phyloP scores from a whole-genome alignment of 176 grass and related monocot species.

The sorghum (Sorghum bicolor) region Sorghum_bicolor_NCBIv3 NC_012871.2:61560501-61561000 shows the following conservation, averaged over 20 bases:
- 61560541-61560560: not conserved
- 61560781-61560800: no score
- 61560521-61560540: not conserved
- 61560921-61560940: not conserved
- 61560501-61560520: conserved; percentile 19
- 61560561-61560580: conserved; percentile 15
- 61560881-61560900: not conserved
- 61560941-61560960: no score
- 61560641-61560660: not conserved
- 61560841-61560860: not conserved
- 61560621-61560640: conserved; percentile 17
- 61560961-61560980: conserved; percentile 34
- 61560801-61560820: not conserved
- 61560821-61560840: not conserved
- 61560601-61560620: conserved; percentile 26
- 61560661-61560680: not conserved
- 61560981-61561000: conserved; percentile 27
- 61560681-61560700: conserved; percentile 23
- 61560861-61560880: not conserved
- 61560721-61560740: not conserved
- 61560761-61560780: conserved; percentile 40
- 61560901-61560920: no score
- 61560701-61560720: conserved; percentile 27
- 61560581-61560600: not conserved
- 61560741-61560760: not conserved